Percentiles rank a stretch among this genome's conserved stretches.
These are phyloP conservation scores for Yarrowia divulgata DNA, from an alignment of 805 yeast genomes.

Conservation along the genomic window DNA sequence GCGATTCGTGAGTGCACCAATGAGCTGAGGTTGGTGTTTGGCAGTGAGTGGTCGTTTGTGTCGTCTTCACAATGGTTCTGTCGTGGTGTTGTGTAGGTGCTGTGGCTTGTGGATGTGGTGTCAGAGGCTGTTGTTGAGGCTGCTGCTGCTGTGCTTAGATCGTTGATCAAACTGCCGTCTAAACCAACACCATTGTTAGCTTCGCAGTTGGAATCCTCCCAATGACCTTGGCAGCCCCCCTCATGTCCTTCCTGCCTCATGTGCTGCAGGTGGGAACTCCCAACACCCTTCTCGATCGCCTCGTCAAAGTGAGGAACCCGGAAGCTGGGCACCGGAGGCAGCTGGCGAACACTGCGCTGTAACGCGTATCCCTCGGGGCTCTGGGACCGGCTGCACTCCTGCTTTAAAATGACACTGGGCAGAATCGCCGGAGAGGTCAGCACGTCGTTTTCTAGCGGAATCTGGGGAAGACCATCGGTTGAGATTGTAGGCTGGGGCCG, in stretches of 20 bases:
- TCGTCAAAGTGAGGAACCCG: conserved; percentile 13
- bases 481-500: background rate
- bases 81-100: background rate
- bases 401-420: conserved; percentile 31
- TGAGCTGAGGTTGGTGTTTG: conserved; percentile 13
- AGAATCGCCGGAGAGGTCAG: conserved; percentile 32
- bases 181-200: background rate
- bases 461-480: background rate
- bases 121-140: background rate
- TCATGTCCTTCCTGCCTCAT: background rate
- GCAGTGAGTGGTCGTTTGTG: background rate
- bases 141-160: background rate
- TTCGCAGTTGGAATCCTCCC: background rate
- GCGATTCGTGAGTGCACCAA: conserved; percentile 23
- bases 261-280: conserved; percentile 12
- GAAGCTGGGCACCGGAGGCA: conserved; percentile 19
- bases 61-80: background rate
- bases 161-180: background rate
- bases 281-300: background rate
- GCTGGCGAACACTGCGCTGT: conserved; percentile 7
- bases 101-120: background rate
- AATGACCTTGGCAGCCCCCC: background rate
- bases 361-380: conserved; percentile 39
- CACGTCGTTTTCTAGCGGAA: conserved; percentile 1
- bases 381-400: conserved; percentile 36